Percentiles rank a stretch among this genome's conserved stretches.
Conservation (phyloP, 768 basidiomycete species). For the Pleurotus eryngii region DNA sequence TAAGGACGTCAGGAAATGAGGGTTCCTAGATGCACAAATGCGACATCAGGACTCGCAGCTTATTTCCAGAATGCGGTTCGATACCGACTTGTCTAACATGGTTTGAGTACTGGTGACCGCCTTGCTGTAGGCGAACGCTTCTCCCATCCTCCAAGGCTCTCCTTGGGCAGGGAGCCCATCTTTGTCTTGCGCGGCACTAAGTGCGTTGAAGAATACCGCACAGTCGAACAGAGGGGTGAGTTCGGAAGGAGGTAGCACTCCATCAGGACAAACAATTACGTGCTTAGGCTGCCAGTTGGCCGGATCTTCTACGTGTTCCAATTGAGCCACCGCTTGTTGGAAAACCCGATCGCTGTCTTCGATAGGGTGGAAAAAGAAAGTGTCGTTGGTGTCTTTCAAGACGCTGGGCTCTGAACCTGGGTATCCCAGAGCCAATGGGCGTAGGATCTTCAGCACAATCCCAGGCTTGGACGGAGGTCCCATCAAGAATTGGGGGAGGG, state of each 20-base stretch:
- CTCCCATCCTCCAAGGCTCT: constrained; percentile 60
- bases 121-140: constrained; percentile 82
- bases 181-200: constrained; percentile 34
- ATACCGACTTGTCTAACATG: constrained; percentile 82
- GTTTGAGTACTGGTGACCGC: constrained; percentile 94
- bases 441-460: constrained; percentile 37
- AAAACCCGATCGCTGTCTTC: constrained; percentile 29
- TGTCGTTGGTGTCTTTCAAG: constrained; percentile 69
- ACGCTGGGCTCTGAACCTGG: constrained; percentile 29
- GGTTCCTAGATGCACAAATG: constrained; percentile 54
- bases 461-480: constrained; percentile 39
- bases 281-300: constrained; percentile 45
- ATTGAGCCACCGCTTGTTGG: constrained; percentile 15
- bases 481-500: constrained; percentile 62
- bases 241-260: constrained; percentile 42
- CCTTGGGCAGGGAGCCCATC: constrained; percentile 18
- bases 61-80: not conserved
- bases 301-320: constrained; percentile 20
- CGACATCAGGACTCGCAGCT: not conserved
- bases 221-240: constrained; percentile 77
- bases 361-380: constrained; percentile 54
- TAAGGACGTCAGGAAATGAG: constrained; percentile 59
- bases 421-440: constrained; percentile 27
- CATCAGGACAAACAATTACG: constrained; percentile 49
- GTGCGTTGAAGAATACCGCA: constrained; percentile 50